phyloP scores from a whole-genome alignment of 2,329 filamentous ascomycete genomes.

The Eurotiales sp. region DNA sequence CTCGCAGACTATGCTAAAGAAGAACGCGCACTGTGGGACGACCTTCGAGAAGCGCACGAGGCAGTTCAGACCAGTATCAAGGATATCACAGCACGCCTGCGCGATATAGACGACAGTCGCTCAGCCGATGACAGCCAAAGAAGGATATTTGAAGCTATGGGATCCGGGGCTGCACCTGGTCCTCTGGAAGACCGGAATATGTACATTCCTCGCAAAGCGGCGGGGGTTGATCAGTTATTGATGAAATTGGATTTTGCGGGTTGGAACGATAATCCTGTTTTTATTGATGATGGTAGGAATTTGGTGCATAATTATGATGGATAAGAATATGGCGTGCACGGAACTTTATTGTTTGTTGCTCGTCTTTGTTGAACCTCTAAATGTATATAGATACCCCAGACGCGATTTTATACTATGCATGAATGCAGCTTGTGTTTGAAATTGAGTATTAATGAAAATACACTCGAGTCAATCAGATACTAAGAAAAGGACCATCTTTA shows the following conservation, averaged over 20 bases:
- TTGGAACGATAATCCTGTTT: slow-evolving; percentile 19
- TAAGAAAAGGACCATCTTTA: too few relatives aligned
- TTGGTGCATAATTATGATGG: slow-evolving; percentile 8
- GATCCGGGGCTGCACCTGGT: slow-evolving; percentile 16
- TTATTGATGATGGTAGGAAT: slow-evolving; percentile 1
- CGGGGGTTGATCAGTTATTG: slow-evolving; percentile 76
- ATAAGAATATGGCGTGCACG: background rate
- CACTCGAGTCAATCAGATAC: background rate
- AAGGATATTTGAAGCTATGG: slow-evolving; percentile 30
- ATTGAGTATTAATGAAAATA: background rate
- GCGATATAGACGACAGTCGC: slow-evolving; percentile 59
- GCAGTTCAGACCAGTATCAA: slow-evolving; percentile 66
- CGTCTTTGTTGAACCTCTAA: background rate
- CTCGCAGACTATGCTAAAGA: slow-evolving; percentile 69
- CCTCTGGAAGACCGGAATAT: slow-evolving; percentile 30
- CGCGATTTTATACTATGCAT: background rate
- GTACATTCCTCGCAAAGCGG: slow-evolving; percentile 69
- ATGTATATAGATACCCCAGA: background rate
- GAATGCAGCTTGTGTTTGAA: background rate
- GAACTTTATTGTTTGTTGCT: background rate
- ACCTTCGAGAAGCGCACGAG: slow-evolving; percentile 61
- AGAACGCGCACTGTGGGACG: slow-evolving; percentile 62
- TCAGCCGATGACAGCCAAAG: slow-evolving; percentile 31
- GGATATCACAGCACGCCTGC: slow-evolving; percentile 53
- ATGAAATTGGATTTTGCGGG: slow-evolving; percentile 77